Evolutionary conservation across 306 rosid genomes (phyloP).

Genomic region (Corylus avellana): DNA sequence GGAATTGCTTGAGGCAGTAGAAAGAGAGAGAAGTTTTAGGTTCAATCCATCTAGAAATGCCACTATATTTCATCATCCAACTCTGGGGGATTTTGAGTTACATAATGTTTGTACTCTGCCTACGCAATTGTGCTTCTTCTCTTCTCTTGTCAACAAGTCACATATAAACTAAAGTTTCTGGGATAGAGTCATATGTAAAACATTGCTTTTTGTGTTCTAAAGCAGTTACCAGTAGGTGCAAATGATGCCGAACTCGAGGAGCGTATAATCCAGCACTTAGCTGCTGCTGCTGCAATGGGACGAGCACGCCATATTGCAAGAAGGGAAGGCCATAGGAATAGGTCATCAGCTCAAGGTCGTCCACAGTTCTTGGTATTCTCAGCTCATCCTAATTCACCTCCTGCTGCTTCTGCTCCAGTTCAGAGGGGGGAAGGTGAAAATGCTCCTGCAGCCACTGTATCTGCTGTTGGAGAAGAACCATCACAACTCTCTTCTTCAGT

Average conservation of each 20-base stretch:
- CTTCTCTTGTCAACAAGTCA: slow-evolving; percentile 14
- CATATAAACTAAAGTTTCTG: background rate
- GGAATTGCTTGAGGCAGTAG: slow-evolving; percentile 90
- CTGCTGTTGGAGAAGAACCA: slow-evolving; percentile 60
- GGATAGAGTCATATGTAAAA: slow-evolving; percentile 21
- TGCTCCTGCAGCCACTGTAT: slow-evolving; percentile 45
- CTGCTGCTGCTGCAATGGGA: slow-evolving; percentile 99
- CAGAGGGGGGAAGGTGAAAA: slow-evolving; percentile 70
- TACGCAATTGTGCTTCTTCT: slow-evolving; percentile 24
- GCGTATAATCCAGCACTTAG: slow-evolving; percentile 92
- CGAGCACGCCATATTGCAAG: slow-evolving; percentile 91
- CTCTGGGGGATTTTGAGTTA: slow-evolving; percentile 92
- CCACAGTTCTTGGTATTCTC: slow-evolving; percentile 86
- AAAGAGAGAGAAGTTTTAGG: slow-evolving; percentile 80
- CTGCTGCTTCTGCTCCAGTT: slow-evolving; percentile 53
- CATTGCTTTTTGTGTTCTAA: slow-evolving; percentile 25
- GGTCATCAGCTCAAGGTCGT: slow-evolving; percentile 86
- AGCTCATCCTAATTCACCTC: slow-evolving; percentile 67
- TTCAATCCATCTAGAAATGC: slow-evolving; percentile 76
- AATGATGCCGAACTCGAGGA: slow-evolving; percentile 95
- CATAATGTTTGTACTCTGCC: slow-evolving; percentile 72
- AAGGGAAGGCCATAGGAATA: slow-evolving; percentile 87
- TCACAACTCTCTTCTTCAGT: slow-evolving; percentile 44
- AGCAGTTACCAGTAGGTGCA: slow-evolving; percentile 91
- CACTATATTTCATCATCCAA: slow-evolving; percentile 92